phyloP scores from a whole-genome alignment of 2,329 filamentous ascomycete genomes.

The Chalara sp. region DNA sequence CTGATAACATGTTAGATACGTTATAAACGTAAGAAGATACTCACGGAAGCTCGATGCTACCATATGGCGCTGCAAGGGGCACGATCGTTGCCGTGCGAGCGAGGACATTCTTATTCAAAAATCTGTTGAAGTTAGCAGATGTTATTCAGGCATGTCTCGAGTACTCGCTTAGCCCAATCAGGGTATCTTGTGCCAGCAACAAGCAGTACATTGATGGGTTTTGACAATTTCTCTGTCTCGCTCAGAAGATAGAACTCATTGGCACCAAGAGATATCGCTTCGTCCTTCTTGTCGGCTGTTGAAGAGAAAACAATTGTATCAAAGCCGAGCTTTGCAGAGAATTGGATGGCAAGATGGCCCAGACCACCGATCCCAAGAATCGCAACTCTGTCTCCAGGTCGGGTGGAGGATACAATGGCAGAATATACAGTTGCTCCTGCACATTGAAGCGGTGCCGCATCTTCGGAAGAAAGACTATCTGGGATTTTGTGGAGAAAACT shows the following conservation, averaged over 20 bases:
- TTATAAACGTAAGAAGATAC: not conserved
- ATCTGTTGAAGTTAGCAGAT: not conserved
- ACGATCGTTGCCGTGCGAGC: slow-evolving; percentile 41
- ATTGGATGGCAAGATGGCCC: slow-evolving; percentile 55
- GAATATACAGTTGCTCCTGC: slow-evolving; percentile 34
- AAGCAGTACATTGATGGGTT: slow-evolving; percentile 16
- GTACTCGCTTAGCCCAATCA: slow-evolving; percentile 27
- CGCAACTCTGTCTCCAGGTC: slow-evolving; percentile 21
- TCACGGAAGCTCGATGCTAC: slow-evolving; percentile 12
- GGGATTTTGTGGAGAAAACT: slow-evolving; percentile 33
- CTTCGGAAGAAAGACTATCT: slow-evolving; percentile 25
- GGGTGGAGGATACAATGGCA: slow-evolving; percentile 19
- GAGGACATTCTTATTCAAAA: slow-evolving; percentile 27
- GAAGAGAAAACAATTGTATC: slow-evolving; percentile 54
- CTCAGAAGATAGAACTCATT: slow-evolving; percentile 32
- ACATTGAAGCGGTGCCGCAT: slow-evolving; percentile 38
- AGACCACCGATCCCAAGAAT: slow-evolving; percentile 51
- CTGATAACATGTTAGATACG: not conserved
- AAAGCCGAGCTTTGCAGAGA: slow-evolving; percentile 52
- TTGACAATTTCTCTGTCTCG: slow-evolving; percentile 11
- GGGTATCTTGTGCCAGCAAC: slow-evolving; percentile 24
- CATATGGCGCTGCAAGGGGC: slow-evolving; percentile 30
- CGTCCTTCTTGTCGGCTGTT: slow-evolving; percentile 46
- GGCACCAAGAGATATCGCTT: slow-evolving; percentile 54
- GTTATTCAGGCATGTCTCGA: not conserved